Percentiles rank a stretch among this genome's conserved stretches.
Evolutionary conservation across 1,284 basidiomycete genomes (phyloP).

Genomic region (Tilletia setariae): DNA sequence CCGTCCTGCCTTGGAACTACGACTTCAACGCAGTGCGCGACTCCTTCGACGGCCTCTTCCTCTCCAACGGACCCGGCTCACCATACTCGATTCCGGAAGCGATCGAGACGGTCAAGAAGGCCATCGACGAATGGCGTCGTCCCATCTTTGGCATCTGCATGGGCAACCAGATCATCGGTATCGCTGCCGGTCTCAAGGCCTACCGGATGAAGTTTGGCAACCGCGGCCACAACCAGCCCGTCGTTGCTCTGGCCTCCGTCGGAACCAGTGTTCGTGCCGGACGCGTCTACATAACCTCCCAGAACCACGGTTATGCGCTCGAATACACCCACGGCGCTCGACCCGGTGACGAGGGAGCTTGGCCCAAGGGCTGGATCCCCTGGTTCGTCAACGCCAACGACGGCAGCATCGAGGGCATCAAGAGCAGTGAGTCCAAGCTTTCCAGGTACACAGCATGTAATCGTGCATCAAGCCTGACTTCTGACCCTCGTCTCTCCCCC

Average conservation of each 20-base stretch:
- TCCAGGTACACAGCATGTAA: conserved; percentile 16
- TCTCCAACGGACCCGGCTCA: conserved; percentile 94
- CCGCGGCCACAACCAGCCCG: conserved; percentile 98
- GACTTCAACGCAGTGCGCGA: conserved; percentile 87
- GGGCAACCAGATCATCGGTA: conserved; percentile 77
- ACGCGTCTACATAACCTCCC: conserved; percentile 86
- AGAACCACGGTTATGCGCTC: conserved; percentile 59
- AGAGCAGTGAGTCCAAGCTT: conserved; percentile 29
- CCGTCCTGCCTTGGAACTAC: conserved; percentile 94
- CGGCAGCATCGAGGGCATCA: conserved; percentile 51
- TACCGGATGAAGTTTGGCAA: conserved; percentile 98
- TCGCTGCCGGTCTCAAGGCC: conserved; percentile 92
- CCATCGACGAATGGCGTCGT: conserved; percentile 76
- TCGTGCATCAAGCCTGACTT: neutral
- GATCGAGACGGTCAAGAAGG: conserved; percentile 71
- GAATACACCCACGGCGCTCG: conserved; percentile 18
- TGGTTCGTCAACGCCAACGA: conserved; percentile 54
- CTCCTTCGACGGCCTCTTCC: conserved; percentile 89
- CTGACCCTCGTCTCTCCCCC: neutral
- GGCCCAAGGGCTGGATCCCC: conserved; percentile 50
- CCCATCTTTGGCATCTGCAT: conserved; percentile 98
- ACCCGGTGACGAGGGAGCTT: conserved; percentile 44
- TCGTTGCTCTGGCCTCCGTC: conserved; percentile 81
- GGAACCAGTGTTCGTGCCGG: conserved; percentile 85
- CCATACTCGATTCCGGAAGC: conserved; percentile 86